Evolutionary conservation across 306 rosid species (phyloP), one percentile per base, ranked within the genome.

Genomic region (Quercus parvula): DNA sequence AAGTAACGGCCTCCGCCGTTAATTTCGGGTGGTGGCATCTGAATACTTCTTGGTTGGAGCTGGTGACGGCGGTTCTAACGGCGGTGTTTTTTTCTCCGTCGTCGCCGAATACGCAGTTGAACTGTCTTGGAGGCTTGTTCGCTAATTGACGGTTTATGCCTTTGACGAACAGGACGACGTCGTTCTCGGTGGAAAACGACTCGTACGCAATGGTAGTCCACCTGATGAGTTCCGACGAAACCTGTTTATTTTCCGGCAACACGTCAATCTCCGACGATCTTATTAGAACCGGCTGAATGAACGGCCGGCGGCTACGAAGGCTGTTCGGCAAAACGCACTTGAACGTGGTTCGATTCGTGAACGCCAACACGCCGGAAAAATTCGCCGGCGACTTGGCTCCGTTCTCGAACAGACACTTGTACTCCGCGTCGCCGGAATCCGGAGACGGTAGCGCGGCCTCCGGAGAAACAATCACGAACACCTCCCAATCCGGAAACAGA

Each of bases 31-130:
- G 96, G 6, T 14, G 79, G 75, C 98, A 93, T 6, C 98, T 80
- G 85, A 93, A 93, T 0, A 93, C 91, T 68, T 93, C 97, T 63
- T 93, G 97, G 1, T 44, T 61, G 18, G 98, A 91, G 82, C 85
- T 87, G 2, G 90, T 86, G 5, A 93, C 92, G 82, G 80, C 55
- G 75, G 82, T 89, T 27, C 57, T 83, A 14, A 89, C 80, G 70
- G 85, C 75, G 83, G 11, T 0, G 12, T 41, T 2, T 41, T 63
- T 35, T 20, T 20, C 20, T 2, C 35, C 13, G 5, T 56, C 76
- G 44, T 85, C 51, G 1, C 81, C 79, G 46, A 92, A 89, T 28
- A 93, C 81, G 72, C 98, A 91, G 20, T 78, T 80, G 64, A 93
- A 87, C 11, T 87, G 88, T 22, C 22, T 24, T 0, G 90, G 91